Evolutionary conservation across 352 stramenopile genomes (phyloP), one percentile per base, ranked within the genome.

Genomic region (Pythium chondricola): DNA sequence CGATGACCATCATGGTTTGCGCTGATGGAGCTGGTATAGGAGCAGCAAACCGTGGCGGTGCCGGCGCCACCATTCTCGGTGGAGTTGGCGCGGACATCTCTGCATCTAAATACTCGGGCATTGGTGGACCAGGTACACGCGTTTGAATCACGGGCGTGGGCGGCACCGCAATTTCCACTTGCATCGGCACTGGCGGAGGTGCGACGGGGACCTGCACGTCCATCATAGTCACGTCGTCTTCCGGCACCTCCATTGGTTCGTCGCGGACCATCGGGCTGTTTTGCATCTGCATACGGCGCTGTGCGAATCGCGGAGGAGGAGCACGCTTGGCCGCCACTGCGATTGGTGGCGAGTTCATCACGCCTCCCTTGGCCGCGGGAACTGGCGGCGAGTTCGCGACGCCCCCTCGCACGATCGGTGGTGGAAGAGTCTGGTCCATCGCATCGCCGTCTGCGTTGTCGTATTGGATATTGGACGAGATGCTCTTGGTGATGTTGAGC

Each of bases 401-500:
- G 22, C 58, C 58, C 9, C 69, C 48, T 8, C 61, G 45, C 30
- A 44, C 39, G 0, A 66, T 35, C 9, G 63, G 48, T 0, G 73
- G 58, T 32, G 77, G 60, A 4, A 56, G 52, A 11, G 51, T 48
- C 27, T 43, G 32, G 5, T 25, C 47, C 0, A 46, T 20, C 5
- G 63, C 56, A 38, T 32, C 52, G 13, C 61, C 66, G 2, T 85
- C 75, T 25, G 31, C 62, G 13, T 73, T 65, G 2, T 70, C 67
- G 64, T 92, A 92, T 54, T 71, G 32, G 37, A 94, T 90, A 25
- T 82, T 85, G 41, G 81, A 93, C 33, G 71, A 80, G 44, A 94
- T 93, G 21, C 70, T 74, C 56, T 87, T 85, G 56, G 74, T 79
- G 48, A 94, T 88, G 61, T 58, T 82, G 52, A 88, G 64, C 9